A percentile compares a stretch with the other conserved stretches of the same genome.
Conservation (phyloP, 805 yeast genomes). For the Blastobotrys peoriensis region DNA sequence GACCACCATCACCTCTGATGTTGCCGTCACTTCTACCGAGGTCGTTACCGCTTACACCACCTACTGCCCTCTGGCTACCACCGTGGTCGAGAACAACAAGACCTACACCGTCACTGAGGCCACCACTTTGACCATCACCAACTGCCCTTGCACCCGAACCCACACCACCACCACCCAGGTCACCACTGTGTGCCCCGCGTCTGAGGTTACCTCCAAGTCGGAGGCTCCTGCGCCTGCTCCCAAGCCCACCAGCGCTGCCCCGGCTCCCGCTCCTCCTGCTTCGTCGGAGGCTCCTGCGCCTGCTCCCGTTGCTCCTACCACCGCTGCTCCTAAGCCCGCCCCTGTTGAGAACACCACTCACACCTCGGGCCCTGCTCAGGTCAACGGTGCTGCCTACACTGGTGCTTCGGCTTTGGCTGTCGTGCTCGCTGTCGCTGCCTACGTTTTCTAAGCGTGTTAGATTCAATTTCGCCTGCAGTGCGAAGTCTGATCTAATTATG, state of each 20-base stretch:
- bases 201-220: conserved; percentile 13
- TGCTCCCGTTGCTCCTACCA: conserved; percentile 21
- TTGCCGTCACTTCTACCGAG: conserved; percentile 26
- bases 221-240: conserved; percentile 12
- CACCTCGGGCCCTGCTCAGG: conserved; percentile 34
- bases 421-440: conserved; percentile 46
- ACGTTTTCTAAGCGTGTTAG: conserved; percentile 36
- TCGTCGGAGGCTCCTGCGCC: conserved; percentile 2
- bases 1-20: conserved; percentile 36
- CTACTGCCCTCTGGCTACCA: conserved; percentile 76
- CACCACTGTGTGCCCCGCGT: conserved; percentile 27
- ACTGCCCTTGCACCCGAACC: conserved; percentile 76
- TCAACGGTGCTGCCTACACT: conserved; percentile 32
- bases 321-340: conserved; percentile 16
- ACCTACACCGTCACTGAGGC: conserved; percentile 73
- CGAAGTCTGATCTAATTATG: not conserved
- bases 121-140: conserved; percentile 79
- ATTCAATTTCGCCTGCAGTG: conserved; percentile 1
- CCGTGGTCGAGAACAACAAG: conserved; percentile 54
- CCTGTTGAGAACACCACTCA: conserved; percentile 11
- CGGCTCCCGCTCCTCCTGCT: conserved; percentile 15
- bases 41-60: conserved; percentile 72
- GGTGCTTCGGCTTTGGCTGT: conserved; percentile 38
- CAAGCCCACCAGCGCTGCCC: conserved; percentile 14
- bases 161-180: conserved; percentile 25